Conservation (phyloP, 2,329 filamentous ascomycete genomes). For the Colletotrichum cereale region DNA sequence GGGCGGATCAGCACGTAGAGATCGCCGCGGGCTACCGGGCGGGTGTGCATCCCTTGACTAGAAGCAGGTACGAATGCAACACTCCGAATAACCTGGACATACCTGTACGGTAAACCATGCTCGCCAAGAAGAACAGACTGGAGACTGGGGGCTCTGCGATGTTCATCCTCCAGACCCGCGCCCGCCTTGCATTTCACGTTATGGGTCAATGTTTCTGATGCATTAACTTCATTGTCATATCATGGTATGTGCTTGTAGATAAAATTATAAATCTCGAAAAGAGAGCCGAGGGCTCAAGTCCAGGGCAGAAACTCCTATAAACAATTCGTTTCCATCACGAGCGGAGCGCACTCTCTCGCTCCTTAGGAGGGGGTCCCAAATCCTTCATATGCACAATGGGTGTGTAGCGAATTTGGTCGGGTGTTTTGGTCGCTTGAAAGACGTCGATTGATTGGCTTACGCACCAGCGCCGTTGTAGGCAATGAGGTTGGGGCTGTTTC, state of each 20-base stretch:
- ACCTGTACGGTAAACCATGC: neutral
- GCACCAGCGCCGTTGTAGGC: constrained; percentile 58
- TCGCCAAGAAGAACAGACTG: neutral
- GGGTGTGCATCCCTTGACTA: neutral
- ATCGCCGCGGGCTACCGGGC: neutral
- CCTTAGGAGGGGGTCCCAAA: neutral
- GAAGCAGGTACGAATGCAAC: neutral
- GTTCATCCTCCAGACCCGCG: neutral
- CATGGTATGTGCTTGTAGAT: neutral
- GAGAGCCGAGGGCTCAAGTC: neutral
- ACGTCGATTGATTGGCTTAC: constrained; percentile 5
- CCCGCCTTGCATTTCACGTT: neutral
- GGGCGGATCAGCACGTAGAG: neutral
- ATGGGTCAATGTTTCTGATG: neutral
- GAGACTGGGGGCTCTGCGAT: neutral
- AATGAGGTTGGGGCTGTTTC: constrained; percentile 58
- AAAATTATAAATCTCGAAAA: constrained; percentile 7
- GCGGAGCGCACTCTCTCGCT: neutral
- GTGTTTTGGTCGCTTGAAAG: neutral
- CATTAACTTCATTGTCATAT: constrained; percentile 11
- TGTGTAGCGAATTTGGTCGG: neutral
- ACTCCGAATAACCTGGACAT: neutral
- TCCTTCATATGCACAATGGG: constrained; percentile 9
- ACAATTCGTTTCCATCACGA: constrained; percentile 3
- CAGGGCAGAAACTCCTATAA: neutral